Conservation (phyloP, 371 early-diverging fungal genomes). For the Rhizopus arrhizus region DNA sequence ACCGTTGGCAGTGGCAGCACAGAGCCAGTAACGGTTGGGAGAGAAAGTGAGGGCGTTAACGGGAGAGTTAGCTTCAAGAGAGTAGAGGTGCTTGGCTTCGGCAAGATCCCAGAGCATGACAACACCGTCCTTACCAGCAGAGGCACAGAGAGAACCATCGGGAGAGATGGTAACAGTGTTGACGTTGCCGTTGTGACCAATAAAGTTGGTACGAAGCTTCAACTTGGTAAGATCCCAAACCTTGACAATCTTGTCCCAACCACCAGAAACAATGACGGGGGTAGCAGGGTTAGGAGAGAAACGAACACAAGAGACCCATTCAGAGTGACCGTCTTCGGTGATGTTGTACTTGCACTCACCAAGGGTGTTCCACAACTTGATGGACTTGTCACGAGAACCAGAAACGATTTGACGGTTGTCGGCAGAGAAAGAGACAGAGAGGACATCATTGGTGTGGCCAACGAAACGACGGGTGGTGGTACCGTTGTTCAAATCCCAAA, state of each 20-base stretch:
- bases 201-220: conserved; percentile 96
- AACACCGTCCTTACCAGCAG: conserved; percentile 97
- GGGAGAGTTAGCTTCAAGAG: conserved; percentile 88
- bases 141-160: conserved; percentile 98
- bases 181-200: conserved; percentile 95
- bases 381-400: conserved; percentile 93
- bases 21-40: conserved; percentile 99
- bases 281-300: conserved; percentile 96
- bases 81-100: conserved; percentile 98
- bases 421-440: conserved; percentile 96
- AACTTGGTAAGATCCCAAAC: conserved; percentile 97
- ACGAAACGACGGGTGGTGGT: conserved; percentile 89
- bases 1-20: conserved; percentile 91
- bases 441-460: conserved; percentile 93
- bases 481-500: conserved; percentile 97
- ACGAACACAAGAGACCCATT: conserved; percentile 96
- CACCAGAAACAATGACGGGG: conserved; percentile 93
- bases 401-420: conserved; percentile 97
- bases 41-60: conserved; percentile 96
- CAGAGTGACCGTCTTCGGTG: conserved; percentile 86
- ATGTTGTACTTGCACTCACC: conserved; percentile 98
- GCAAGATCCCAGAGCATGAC: conserved; percentile 98
- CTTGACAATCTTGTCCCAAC: conserved; percentile 99
- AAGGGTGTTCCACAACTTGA: conserved; percentile 98
- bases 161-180: conserved; percentile 96